Percentiles rank a stretch among this genome's conserved stretches.
phyloP scores from a whole-genome alignment of 148 eudicot species.

The Hydrangea macrophylla region DNA sequence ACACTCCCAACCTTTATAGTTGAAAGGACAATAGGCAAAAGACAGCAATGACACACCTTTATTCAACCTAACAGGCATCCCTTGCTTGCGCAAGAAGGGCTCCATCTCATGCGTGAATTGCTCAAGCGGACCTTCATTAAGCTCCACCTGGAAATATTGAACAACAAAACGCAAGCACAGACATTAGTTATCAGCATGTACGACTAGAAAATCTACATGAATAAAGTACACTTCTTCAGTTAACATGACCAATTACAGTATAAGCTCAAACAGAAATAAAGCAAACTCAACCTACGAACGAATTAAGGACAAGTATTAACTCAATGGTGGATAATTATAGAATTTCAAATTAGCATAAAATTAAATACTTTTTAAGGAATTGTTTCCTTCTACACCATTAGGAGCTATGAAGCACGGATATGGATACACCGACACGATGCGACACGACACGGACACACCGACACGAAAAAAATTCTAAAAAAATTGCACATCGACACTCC shows the following conservation, averaged over 20 bases:
- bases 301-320: not conserved
- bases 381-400: not conserved
- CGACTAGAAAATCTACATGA: not conserved
- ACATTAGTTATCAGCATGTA: not conserved
- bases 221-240: too few species aligned
- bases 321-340: not conserved
- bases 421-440: too few species aligned
- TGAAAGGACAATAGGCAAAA: not conserved
- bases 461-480: too few species aligned
- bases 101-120: constrained; percentile 98
- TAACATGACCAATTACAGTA: too few species aligned
- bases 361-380: not conserved
- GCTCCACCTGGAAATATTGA: constrained; percentile 64
- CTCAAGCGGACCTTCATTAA: constrained; percentile 84
- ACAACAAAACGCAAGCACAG: too few species aligned
- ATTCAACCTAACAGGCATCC: constrained; percentile 91
- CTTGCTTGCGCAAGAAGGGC: constrained; percentile 92
- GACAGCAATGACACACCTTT: constrained; percentile 44
- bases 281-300: not conserved
- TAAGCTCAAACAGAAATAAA: too few species aligned
- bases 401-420: too few species aligned
- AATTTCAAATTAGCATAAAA: not conserved
- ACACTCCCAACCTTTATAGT: not conserved
- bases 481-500: too few species aligned
- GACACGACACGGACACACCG: too few species aligned